phyloP scores from a whole-genome alignment of 495 filamentous ascomycete species.

The Xylaria palmicola region DNA sequence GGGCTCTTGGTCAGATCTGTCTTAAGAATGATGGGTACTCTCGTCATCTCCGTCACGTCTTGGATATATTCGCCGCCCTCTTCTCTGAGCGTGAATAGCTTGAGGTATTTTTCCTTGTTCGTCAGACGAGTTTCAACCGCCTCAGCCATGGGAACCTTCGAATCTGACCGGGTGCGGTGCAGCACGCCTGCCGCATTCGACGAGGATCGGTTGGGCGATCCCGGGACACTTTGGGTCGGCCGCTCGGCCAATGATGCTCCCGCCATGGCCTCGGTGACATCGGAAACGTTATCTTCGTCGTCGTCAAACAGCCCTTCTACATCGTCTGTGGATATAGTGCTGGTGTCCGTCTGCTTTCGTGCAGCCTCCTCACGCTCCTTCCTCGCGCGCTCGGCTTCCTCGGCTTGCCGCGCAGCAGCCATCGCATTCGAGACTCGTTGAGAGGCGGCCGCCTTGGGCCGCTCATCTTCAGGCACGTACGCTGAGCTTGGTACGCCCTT shows the following conservation, averaged over 20 bases:
- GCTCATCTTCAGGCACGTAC: constrained; percentile 95
- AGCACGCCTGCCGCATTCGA: constrained; percentile 65
- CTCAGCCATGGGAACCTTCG: constrained; percentile 76
- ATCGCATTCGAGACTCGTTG: constrained; percentile 69
- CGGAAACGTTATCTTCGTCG: constrained; percentile 85
- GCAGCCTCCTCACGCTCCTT: constrained; percentile 84
- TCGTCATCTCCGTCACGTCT: constrained; percentile 95
- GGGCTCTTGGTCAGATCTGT: constrained; percentile 98
- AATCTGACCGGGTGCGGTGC: constrained; percentile 88
- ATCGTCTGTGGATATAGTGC: constrained; percentile 84
- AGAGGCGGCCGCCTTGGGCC: constrained; percentile 72
- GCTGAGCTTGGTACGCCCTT: constrained; percentile 96
- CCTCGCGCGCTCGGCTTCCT: constrained; percentile 72
- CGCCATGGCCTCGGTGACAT: constrained; percentile 78
- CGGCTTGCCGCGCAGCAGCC: constrained; percentile 73
- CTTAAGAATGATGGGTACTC: constrained; percentile 94
- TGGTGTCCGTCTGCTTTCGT: constrained; percentile 88
- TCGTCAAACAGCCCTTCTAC: constrained; percentile 92
- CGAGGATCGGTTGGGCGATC: constrained; percentile 80
- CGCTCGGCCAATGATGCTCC: constrained; percentile 84
- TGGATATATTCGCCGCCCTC: constrained; percentile 96
- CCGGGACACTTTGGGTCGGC: constrained; percentile 93
- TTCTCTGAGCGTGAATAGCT: constrained; percentile 84
- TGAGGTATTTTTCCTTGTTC: constrained; percentile 95
- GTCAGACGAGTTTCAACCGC: constrained; percentile 73